phyloP scores from a whole-genome alignment of 495 filamentous ascomycete genomes.

The Hypomontagnella submonticulosa region DNA sequence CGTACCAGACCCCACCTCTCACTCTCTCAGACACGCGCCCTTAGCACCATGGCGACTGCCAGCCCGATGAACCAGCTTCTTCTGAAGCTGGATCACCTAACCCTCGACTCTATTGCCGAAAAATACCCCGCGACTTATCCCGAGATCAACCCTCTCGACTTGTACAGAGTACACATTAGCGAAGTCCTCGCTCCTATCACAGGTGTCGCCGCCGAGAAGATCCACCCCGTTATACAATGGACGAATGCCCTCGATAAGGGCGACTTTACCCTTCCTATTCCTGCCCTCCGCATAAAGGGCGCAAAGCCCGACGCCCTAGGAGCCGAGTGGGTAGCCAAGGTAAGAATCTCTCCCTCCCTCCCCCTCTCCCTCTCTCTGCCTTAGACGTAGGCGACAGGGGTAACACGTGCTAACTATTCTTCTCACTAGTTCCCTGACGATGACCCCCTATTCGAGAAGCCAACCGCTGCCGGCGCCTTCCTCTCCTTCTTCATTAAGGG shows the following conservation, averaged over 20 bases:
- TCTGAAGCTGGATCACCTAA: conserved; percentile 52
- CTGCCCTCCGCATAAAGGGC: conserved; percentile 82
- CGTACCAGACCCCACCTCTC: conserved; percentile 1
- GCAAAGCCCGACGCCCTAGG: conserved; percentile 80
- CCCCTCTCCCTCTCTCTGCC: no score
- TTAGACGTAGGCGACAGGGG: background rate
- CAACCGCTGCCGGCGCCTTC: conserved; percentile 70
- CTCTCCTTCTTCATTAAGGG: conserved; percentile 85
- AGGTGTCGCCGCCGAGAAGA: conserved; percentile 76
- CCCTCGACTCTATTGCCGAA: conserved; percentile 51
- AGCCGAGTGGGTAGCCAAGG: conserved; percentile 76
- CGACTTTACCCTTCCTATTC: conserved; percentile 82
- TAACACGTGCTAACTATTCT: conserved; percentile 14
- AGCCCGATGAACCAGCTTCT: conserved; percentile 51
- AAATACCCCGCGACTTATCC: conserved; percentile 69
- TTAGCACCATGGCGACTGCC: conserved; percentile 42
- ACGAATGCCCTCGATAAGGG: conserved; percentile 89
- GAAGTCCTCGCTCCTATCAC: conserved; percentile 76
- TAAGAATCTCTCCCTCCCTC: conserved; percentile 29
- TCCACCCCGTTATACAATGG: conserved; percentile 83
- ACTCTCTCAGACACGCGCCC: conserved; percentile 36
- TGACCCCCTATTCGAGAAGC: conserved; percentile 75
- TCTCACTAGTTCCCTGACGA: conserved; percentile 73
- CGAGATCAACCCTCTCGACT: conserved; percentile 82
- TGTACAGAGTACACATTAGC: conserved; percentile 87